Conservation (phyloP, 176 grass and related monocot species). For the Musa itinerans region DNA sequence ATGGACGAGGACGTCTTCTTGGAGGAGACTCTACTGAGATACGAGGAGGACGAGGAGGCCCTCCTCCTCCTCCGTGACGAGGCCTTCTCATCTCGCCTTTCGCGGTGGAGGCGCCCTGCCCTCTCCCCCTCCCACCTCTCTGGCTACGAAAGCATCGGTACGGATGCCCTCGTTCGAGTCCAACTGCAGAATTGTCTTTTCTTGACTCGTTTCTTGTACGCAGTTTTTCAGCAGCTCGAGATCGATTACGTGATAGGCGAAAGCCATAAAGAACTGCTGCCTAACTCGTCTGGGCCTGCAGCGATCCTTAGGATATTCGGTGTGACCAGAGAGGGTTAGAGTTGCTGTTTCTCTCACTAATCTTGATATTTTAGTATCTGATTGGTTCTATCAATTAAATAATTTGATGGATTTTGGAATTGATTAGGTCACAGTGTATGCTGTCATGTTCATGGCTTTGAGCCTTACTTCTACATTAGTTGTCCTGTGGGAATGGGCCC, state of each 20-base stretch:
- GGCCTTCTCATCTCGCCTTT: constrained; percentile 58
- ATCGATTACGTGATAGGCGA: constrained; percentile 93
- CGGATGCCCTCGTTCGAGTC: not conserved
- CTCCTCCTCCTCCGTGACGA: constrained; percentile 56
- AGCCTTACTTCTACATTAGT: constrained; percentile 87
- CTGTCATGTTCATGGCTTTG: constrained; percentile 92
- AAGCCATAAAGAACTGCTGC: constrained; percentile 72
- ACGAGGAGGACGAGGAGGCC: constrained; percentile 70
- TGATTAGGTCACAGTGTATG: constrained; percentile 82
- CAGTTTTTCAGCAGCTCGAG: constrained; percentile 96
- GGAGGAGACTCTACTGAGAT: constrained; percentile 50
- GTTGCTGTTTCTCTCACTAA: constrained; percentile 1
- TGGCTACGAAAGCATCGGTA: constrained; percentile 37
- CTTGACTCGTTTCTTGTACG: constrained; percentile 20
- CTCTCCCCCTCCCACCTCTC: constrained; percentile 41
- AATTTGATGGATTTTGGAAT: constrained; percentile 2
- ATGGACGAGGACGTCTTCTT: constrained; percentile 94
- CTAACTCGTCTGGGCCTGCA: constrained; percentile 65
- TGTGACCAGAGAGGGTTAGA: constrained; percentile 87
- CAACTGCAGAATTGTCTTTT: constrained; percentile 13
- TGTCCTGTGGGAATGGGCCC: constrained; percentile 74
- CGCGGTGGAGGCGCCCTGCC: constrained; percentile 69
- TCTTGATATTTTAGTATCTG: not conserved
- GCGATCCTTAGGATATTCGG: constrained; percentile 92
- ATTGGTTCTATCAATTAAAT: constrained; percentile 12